Evolutionary conservation across 2,329 filamentous ascomycete genomes (phyloP).

Genomic region (Trichoderma sp.): DNA sequence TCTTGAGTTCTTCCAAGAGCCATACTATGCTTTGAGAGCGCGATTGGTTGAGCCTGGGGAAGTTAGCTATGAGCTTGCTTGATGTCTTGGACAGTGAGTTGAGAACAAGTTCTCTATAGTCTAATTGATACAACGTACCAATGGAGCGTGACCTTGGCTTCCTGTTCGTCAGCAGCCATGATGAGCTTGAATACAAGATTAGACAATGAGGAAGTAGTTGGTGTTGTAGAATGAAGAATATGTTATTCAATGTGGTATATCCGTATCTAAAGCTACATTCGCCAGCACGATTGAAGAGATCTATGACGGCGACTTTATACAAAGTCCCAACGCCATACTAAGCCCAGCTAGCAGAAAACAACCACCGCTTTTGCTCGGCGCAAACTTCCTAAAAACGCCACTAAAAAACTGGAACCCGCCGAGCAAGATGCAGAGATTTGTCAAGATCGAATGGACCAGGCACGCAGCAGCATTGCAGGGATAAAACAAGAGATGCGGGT

Average conservation of each 20-base stretch:
- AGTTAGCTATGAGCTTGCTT: background rate
- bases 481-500: background rate
- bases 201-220: too few species aligned
- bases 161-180: slow-evolving; percentile 37
- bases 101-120: background rate
- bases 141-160: slow-evolving; percentile 63
- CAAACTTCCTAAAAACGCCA: slow-evolving; percentile 1
- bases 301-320: background rate
- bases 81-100: background rate
- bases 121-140: slow-evolving; percentile 51
- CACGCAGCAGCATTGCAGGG: background rate
- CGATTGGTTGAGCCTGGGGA: slow-evolving; percentile 75
- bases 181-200: background rate
- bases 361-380: background rate
- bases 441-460: background rate
- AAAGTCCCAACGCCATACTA: slow-evolving; percentile 4
- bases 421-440: background rate
- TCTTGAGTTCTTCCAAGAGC: slow-evolving; percentile 80
- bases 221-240: too few species aligned
- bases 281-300: too few species aligned
- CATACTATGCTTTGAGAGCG: slow-evolving; percentile 82
- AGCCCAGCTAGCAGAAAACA: background rate
- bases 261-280: too few species aligned
- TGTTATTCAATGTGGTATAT: too few species aligned
- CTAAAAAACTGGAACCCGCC: background rate